Conservation (phyloP, 1,139 yeast species). For the Sugiyamaella neomexicana region DNA sequence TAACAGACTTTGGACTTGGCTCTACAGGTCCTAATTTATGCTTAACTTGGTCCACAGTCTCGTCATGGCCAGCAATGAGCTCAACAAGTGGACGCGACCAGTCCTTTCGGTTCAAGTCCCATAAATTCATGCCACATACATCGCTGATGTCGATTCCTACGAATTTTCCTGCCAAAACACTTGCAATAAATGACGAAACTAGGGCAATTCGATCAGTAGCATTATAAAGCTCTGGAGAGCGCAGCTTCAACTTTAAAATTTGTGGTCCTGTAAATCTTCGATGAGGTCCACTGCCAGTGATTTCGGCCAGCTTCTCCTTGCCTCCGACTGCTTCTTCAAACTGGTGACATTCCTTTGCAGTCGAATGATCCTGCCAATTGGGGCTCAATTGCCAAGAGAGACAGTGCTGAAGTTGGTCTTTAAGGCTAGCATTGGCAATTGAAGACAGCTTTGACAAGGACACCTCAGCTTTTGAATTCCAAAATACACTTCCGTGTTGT, state of each 20-base stretch:
- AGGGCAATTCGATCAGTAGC: constrained; percentile 64
- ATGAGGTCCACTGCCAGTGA: constrained; percentile 87
- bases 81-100: constrained; percentile 55
- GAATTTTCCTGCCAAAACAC: constrained; percentile 64
- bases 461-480: constrained; percentile 55
- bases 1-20: constrained; percentile 40
- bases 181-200: constrained; percentile 77
- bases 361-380: constrained; percentile 94
- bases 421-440: constrained; percentile 20
- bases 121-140: constrained; percentile 89
- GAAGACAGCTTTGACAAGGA: constrained; percentile 38
- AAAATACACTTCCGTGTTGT: constrained; percentile 88
- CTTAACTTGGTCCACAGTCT: constrained; percentile 41
- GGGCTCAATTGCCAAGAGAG: constrained; percentile 72
- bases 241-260: constrained; percentile 67
- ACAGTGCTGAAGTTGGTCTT: constrained; percentile 39
- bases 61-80: constrained; percentile 39
- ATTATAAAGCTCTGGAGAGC: constrained; percentile 54
- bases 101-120: constrained; percentile 57
- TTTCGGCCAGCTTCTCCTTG: constrained; percentile 58
- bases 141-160: constrained; percentile 76
- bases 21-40: constrained; percentile 54
- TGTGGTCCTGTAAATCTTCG: constrained; percentile 90
- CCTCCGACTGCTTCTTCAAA: constrained; percentile 69
- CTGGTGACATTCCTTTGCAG: constrained; percentile 62